Percentiles rank a stretch among this genome's conserved stretches.
Evolutionary conservation across 441 rosid genomes (phyloP).

Genomic region (Corymbia calophylla): DNA sequence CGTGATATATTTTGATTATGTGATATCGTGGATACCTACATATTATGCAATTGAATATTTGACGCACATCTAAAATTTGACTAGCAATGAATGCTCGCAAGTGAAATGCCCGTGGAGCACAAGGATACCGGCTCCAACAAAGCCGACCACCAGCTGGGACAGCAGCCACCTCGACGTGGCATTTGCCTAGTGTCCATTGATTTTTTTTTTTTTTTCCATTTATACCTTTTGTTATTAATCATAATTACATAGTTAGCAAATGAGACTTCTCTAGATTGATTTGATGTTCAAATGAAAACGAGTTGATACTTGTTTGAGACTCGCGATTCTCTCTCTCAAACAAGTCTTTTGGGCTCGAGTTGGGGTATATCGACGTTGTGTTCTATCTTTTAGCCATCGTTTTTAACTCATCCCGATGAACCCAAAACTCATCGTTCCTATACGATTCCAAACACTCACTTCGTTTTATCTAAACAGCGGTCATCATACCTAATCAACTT

Average conservation of each 20-base stretch:
- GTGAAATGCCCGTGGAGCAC: background rate
- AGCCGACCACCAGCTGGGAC: fast-evolving
- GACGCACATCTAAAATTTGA: background rate
- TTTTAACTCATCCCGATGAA: background rate
- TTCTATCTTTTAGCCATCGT: background rate
- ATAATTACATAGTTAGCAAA: background rate
- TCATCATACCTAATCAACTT: background rate
- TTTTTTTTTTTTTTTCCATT: background rate
- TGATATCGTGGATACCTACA: too few relatives aligned
- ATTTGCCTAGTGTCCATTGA: background rate
- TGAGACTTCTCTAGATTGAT: background rate
- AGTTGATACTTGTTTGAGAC: fast-evolving
- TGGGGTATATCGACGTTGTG: fast-evolving
- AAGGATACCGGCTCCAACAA: background rate
- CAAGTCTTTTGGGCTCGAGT: background rate
- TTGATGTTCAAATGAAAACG: background rate
- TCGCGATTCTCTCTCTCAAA: background rate
- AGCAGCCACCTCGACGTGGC: too few relatives aligned
- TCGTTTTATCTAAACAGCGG: background rate
- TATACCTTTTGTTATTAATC: background rate
- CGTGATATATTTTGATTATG: too few relatives aligned
- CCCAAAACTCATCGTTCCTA: background rate
- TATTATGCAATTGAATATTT: too few relatives aligned
- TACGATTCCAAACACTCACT: background rate
- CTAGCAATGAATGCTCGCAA: background rate